phyloP scores from a whole-genome alignment of 2,329 filamentous ascomycete species.

The Byssothecium circinans region DNA sequence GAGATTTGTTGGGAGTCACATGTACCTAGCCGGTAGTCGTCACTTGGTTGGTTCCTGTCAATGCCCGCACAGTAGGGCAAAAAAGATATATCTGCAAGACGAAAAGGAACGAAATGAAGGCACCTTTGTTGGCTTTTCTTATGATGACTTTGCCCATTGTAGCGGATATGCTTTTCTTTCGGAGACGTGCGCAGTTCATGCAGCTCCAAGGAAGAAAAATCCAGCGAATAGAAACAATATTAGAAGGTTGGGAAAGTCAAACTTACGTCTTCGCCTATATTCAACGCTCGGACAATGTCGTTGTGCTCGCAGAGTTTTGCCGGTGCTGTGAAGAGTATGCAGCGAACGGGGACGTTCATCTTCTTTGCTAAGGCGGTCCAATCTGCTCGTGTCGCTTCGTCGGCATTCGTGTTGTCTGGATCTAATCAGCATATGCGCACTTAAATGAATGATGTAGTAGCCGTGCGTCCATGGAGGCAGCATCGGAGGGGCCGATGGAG shows the following conservation, averaged over 20 bases:
- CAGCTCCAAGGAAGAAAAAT: no score
- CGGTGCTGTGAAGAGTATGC: slow-evolving; percentile 79
- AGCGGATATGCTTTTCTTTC: no score
- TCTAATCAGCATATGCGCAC: slow-evolving; percentile 14
- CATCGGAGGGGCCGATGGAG: not conserved
- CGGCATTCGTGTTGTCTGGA: slow-evolving; percentile 93
- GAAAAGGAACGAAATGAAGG: no score
- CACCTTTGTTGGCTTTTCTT: no score
- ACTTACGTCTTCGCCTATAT: slow-evolving; percentile 38
- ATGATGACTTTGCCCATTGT: no score
- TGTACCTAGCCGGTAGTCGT: no score
- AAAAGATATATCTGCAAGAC: no score
- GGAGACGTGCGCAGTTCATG: no score
- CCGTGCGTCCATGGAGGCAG: no score
- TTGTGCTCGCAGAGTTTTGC: slow-evolving; percentile 79
- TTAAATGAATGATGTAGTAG: not conserved
- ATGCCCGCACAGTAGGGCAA: no score
- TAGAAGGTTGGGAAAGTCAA: slow-evolving; percentile 22
- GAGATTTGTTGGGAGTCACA: no score
- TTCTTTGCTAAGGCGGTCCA: slow-evolving; percentile 78
- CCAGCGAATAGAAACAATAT: slow-evolving; percentile 1
- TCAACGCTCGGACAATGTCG: slow-evolving; percentile 75
- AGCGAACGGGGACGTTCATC: slow-evolving; percentile 74
- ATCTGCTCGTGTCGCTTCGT: slow-evolving; percentile 71
- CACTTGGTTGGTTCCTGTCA: no score